phyloP scores from a whole-genome alignment of 73 alveolate genomes.

The Breviolum minutum region DNA sequence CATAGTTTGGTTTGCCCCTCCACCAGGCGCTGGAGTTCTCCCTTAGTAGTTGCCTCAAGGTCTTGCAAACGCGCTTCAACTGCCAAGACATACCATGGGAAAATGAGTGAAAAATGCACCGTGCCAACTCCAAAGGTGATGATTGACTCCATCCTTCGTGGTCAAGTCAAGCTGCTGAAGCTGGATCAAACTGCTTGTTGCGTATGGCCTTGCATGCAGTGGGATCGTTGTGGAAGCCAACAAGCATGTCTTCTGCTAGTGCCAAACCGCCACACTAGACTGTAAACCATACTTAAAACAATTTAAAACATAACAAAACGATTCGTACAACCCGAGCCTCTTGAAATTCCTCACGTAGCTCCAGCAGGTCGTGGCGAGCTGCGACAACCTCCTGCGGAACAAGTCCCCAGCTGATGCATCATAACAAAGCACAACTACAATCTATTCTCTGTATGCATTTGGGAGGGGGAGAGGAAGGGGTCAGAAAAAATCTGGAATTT shows the following conservation, averaged over 20 bases:
- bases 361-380: constrained; percentile 40
- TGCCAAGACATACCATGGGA: too few species aligned
- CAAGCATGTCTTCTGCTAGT: too few species aligned
- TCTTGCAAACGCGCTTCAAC: too few species aligned
- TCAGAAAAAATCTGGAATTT: too few species aligned
- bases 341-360: constrained; percentile 41
- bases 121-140: too few species aligned
- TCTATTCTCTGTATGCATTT: background rate
- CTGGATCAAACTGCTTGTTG: constrained; percentile 28
- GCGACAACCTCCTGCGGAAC: constrained; percentile 9
- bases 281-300: too few species aligned
- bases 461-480: too few species aligned
- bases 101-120: too few species aligned
- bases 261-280: too few species aligned
- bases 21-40: constrained; percentile 33
- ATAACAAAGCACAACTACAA: background rate
- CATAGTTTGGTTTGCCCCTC: constrained; percentile 56
- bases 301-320: too few species aligned
- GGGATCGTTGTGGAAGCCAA: too few species aligned
- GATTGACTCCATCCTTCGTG: too few species aligned
- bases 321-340: background rate
- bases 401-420: background rate
- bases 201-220: constrained; percentile 9
- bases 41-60: background rate
- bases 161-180: background rate